phyloP scores from a whole-genome alignment of 2,329 filamentous ascomycete species.

The Zasmidium angulare region DNA sequence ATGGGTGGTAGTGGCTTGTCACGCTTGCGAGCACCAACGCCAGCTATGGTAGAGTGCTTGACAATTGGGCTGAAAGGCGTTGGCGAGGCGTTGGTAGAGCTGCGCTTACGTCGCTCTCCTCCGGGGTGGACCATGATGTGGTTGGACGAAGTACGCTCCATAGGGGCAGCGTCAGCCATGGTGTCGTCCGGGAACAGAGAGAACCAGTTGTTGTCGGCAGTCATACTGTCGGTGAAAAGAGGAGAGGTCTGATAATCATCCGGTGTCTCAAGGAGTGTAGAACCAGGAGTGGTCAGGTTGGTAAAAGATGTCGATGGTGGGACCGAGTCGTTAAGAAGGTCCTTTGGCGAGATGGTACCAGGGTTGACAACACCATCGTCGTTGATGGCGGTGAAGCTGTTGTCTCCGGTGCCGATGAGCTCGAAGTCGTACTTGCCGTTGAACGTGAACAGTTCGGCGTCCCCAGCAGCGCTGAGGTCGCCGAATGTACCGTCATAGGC shows the following conservation, averaged over 20 bases:
- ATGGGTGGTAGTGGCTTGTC: conserved; percentile 81
- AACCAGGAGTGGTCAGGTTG: conserved; percentile 76
- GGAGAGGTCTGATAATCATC: conserved; percentile 78
- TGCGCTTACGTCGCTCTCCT: conserved; percentile 37
- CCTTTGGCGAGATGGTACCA: conserved; percentile 77
- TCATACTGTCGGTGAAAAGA: conserved; percentile 60
- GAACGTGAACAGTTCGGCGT: conserved; percentile 29
- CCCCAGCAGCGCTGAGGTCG: conserved; percentile 39
- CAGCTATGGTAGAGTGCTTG: conserved; percentile 68
- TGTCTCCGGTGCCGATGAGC: conserved; percentile 31
- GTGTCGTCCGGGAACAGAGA: conserved; percentile 66
- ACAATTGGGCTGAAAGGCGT: conserved; percentile 35
- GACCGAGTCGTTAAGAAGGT: conserved; percentile 73
- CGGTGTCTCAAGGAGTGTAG: conserved; percentile 74
- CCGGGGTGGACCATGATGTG: conserved; percentile 40
- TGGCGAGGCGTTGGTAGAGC: conserved; percentile 45
- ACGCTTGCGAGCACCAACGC: conserved; percentile 70
- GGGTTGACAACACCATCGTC: conserved; percentile 36
- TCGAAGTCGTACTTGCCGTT: conserved; percentile 26
- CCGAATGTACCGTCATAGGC: conserved; percentile 48
- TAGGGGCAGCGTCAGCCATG: conserved; percentile 32
- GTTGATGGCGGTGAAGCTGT: conserved; percentile 48
- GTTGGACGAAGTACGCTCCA: conserved; percentile 43
- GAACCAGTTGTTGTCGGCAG: conserved; percentile 66
- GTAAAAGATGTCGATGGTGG: conserved; percentile 82